Percentiles rank a stretch among this genome's conserved stretches.
These are phyloP conservation scores for Aspergillus sp. DNA, from an alignment of 2,329 filamentous ascomycete genomes.

Conservation along the genomic window DNA sequence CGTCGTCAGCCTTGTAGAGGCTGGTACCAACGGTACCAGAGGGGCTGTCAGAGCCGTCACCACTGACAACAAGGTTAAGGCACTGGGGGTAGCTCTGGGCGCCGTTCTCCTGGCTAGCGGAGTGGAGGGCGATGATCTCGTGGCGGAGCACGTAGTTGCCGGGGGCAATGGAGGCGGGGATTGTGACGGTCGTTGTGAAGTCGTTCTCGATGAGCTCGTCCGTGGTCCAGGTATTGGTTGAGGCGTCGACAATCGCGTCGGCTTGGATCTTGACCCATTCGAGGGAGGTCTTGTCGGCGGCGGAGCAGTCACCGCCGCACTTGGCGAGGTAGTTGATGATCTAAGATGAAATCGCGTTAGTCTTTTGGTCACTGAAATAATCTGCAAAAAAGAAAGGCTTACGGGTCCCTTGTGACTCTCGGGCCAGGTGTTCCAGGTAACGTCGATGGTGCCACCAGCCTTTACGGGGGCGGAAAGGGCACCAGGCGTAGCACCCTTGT, in stretches of 20 bases:
- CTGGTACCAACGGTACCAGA: slow-evolving; percentile 52
- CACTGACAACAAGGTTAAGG: slow-evolving; percentile 61
- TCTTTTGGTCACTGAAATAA: slow-evolving; percentile 58
- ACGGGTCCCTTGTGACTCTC: slow-evolving; percentile 52
- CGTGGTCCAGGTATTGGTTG: slow-evolving; percentile 55
- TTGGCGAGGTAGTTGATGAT: slow-evolving; percentile 62
- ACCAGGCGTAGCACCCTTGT: slow-evolving; percentile 57
- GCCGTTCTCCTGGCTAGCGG: slow-evolving; percentile 45
- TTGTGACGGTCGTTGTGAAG: slow-evolving; percentile 51
- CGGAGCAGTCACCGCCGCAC: slow-evolving; percentile 58
- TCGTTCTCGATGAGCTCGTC: slow-evolving; percentile 55
- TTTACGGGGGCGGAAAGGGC: slow-evolving; percentile 59
- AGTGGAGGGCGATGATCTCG: slow-evolving; percentile 57
- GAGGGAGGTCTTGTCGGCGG: slow-evolving; percentile 54
- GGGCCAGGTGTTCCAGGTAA: slow-evolving; percentile 66
- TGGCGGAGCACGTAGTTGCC: slow-evolving; percentile 58
- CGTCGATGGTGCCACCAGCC: slow-evolving; percentile 58
- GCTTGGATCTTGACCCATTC: slow-evolving; percentile 65
- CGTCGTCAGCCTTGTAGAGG: slow-evolving; percentile 58
- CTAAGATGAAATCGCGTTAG: slow-evolving; percentile 60
- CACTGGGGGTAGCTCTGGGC: slow-evolving; percentile 59
- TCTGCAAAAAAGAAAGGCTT: too few relatives aligned
- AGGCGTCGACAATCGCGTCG: slow-evolving; percentile 51
- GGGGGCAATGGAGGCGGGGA: slow-evolving; percentile 47
- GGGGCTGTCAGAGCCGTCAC: slow-evolving; percentile 50